Percentiles rank a stretch among this genome's conserved stretches.
Conservation (phyloP, 1,284 basidiomycete genomes). For the Marasmius sp. region DNA sequence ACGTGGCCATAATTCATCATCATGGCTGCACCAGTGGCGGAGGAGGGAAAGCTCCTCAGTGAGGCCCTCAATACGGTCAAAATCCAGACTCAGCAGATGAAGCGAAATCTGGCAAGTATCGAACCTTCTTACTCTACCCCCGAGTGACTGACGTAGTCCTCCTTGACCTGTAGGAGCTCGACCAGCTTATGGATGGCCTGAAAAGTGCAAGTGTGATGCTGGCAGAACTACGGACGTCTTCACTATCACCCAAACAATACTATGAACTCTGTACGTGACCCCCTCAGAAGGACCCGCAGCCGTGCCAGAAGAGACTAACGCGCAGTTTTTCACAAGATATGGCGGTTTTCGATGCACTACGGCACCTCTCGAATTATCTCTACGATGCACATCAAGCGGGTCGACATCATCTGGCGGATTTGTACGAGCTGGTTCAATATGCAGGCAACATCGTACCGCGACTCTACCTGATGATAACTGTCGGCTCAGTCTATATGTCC, state of each 20-base stretch:
- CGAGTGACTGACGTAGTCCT: neutral
- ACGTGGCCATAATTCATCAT: constrained; percentile 6
- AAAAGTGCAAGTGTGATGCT: constrained; percentile 96
- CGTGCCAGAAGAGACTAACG: neutral
- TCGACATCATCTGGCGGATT: constrained; percentile 91
- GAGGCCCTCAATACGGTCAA: constrained; percentile 87
- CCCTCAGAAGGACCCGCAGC: neutral
- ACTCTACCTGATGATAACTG: constrained; percentile 97
- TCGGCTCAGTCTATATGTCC: constrained; percentile 97
- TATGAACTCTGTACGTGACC: constrained; percentile 87
- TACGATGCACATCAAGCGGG: constrained; percentile 89
- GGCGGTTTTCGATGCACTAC: constrained; percentile 93
- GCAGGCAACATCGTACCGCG: constrained; percentile 93
- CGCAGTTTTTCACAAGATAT: constrained; percentile 66
- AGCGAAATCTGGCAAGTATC: constrained; percentile 78
- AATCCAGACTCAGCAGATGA: constrained; percentile 92
- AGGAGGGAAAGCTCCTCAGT: constrained; percentile 80
- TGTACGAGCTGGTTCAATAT: constrained; percentile 97
- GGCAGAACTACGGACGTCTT: constrained; percentile 89
- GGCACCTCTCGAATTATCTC: constrained; percentile 92
- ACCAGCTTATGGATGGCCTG: constrained; percentile 96
- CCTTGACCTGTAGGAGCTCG: constrained; percentile 62
- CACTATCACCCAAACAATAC: constrained; percentile 92
- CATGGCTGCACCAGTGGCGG: constrained; percentile 45
- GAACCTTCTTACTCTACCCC: constrained; percentile 4